These are phyloP conservation scores for Botrytis sinoallii DNA, from an alignment of 2,329 filamentous ascomycete species.

Conservation along the genomic window DNA sequence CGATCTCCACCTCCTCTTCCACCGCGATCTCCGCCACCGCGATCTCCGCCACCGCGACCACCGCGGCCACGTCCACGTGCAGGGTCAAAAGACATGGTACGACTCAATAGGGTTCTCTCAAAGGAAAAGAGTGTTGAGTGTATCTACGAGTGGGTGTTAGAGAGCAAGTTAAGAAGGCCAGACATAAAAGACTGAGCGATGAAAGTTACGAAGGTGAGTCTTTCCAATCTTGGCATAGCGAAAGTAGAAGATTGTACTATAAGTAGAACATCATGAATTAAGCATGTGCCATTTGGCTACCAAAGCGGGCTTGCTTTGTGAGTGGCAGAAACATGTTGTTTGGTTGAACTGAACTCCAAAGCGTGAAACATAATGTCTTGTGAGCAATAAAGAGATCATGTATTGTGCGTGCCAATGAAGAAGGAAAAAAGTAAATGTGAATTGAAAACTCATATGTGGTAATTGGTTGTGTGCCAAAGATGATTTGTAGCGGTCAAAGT, in stretches of 20 bases:
- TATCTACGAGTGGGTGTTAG: not conserved
- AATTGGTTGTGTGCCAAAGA: not conserved
- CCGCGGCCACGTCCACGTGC: constrained; percentile 12
- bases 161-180: not conserved
- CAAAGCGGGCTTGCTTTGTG: not conserved
- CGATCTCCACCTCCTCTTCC: constrained; percentile 21
- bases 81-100: constrained; percentile 11
- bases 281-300: not conserved
- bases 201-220: not conserved
- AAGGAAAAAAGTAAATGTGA: not conserved
- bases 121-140: not conserved
- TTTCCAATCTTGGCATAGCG: not conserved
- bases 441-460: not conserved
- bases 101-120: not conserved
- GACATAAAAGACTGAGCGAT: not conserved
- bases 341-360: not conserved
- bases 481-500: not conserved
- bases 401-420: not conserved
- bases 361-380: not conserved
- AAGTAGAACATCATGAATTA: not conserved
- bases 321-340: not conserved
- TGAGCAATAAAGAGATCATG: not conserved
- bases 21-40: constrained; percentile 2
- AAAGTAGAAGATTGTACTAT: not conserved
- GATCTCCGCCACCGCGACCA: constrained; percentile 12